Evolutionary conservation across 495 filamentous ascomycete genomes (phyloP).

Genomic region (Trichoderma asperelloides): DNA sequence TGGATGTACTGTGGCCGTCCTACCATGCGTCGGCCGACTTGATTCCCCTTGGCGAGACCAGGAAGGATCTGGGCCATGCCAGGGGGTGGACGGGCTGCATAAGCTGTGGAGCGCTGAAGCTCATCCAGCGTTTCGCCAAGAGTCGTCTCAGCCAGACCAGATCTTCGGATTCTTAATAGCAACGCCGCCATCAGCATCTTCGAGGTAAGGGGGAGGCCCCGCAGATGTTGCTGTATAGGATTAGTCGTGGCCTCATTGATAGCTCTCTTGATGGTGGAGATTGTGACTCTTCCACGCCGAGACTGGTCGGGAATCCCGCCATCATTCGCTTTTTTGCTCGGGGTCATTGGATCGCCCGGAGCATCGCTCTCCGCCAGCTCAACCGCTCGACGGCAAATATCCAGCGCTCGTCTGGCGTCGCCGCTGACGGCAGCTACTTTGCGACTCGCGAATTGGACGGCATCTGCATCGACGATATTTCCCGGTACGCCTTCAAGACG

Average conservation of each 20-base stretch:
- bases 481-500: constrained; percentile 80
- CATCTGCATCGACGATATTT: constrained; percentile 85
- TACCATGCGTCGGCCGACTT: neutral
- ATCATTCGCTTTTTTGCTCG: constrained; percentile 24
- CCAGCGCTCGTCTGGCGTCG: constrained; percentile 83
- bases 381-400: constrained; percentile 92
- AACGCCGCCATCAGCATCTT: constrained; percentile 83
- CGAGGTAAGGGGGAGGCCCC: constrained; percentile 65
- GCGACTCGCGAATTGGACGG: constrained; percentile 88
- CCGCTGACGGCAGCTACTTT: constrained; percentile 96
- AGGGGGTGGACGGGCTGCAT: constrained; percentile 13
- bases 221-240: constrained; percentile 80
- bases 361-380: constrained; percentile 80
- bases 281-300: constrained; percentile 21
- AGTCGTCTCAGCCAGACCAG: constrained; percentile 76
- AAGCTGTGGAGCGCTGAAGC: constrained; percentile 48
- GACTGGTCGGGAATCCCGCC: constrained; percentile 16
- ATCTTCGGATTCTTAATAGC: constrained; percentile 66
- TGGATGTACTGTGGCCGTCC: constrained; percentile 9
- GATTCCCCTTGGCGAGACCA: constrained; percentile 12
- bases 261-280: constrained; percentile 72
- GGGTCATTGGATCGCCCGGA: constrained; percentile 26
- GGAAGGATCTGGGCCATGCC: constrained; percentile 12
- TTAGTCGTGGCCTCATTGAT: constrained; percentile 92
- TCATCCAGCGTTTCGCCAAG: constrained; percentile 91